Percentiles rank a stretch among this genome's conserved stretches.
Conservation (phyloP, 805 yeast species). For the Isabelozyma rhagii region DNA sequence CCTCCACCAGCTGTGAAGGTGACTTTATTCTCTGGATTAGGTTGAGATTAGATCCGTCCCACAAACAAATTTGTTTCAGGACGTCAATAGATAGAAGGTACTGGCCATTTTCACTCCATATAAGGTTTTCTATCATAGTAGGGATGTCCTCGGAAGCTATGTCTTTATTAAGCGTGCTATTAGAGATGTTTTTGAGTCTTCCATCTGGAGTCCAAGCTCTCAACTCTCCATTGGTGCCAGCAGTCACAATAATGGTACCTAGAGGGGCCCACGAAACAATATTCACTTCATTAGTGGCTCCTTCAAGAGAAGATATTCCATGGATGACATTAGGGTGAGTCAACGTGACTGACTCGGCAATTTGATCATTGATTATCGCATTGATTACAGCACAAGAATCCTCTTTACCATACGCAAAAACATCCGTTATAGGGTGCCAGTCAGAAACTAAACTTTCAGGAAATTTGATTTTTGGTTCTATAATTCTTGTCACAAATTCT, state of each 20-base stretch:
- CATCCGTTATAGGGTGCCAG: slow-evolving; percentile 55
- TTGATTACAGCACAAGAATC: slow-evolving; percentile 46
- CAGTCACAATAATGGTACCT: slow-evolving; percentile 63
- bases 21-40: slow-evolving; percentile 24
- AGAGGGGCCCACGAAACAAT: slow-evolving; percentile 60
- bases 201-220: slow-evolving; percentile 80
- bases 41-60: slow-evolving; percentile 56
- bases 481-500: slow-evolving; percentile 26
- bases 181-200: slow-evolving; percentile 48
- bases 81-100: slow-evolving; percentile 59
- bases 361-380: slow-evolving; percentile 25
- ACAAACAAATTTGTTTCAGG: slow-evolving; percentile 42
- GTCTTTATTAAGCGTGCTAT: slow-evolving; percentile 9
- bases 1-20: slow-evolving; percentile 3
- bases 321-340: slow-evolving; percentile 23
- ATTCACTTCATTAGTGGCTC: slow-evolving; percentile 21
- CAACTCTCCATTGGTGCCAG: slow-evolving; percentile 67
- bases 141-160: slow-evolving; percentile 5
- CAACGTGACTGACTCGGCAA: slow-evolving; percentile 27
- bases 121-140: slow-evolving; percentile 46
- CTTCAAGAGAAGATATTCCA: slow-evolving; percentile 5
- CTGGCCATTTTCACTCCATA: slow-evolving; percentile 60
- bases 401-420: slow-evolving; percentile 55
- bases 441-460: slow-evolving; percentile 44
- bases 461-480: slow-evolving; percentile 36